Evolutionary conservation across 305 asterid genomes (phyloP).

Genomic region (Fraxinus sp.): DNA sequence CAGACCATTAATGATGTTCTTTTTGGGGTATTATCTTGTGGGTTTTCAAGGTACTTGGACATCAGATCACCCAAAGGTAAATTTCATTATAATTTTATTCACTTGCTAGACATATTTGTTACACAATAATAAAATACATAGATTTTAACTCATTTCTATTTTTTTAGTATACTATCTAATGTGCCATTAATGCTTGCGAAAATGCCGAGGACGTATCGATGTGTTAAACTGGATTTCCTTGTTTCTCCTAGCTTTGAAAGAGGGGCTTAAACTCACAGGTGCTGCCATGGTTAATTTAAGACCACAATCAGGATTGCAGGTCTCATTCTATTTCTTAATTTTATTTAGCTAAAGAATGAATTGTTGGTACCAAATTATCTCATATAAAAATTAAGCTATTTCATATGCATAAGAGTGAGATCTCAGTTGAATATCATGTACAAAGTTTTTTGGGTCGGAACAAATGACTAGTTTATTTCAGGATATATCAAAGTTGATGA

Average conservation of each 20-base stretch:
- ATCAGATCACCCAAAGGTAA: conserved; percentile 43
- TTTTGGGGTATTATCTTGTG: conserved; percentile 50
- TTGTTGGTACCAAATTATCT: not conserved
- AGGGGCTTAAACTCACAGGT: conserved; percentile 71
- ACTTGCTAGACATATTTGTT: not conserved
- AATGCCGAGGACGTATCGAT: not conserved
- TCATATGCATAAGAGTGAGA: not conserved
- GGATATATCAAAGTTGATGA: conserved; percentile 54
- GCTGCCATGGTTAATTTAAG: conserved; percentile 75
- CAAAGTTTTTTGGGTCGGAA: not conserved
- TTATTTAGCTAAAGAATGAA: not conserved
- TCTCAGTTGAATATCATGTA: not conserved
- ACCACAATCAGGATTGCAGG: conserved; percentile 64
- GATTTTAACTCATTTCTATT: not conserved
- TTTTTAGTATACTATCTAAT: not conserved
- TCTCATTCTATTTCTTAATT: not conserved
- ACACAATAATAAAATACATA: not conserved
- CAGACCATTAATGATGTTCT: conserved; percentile 70
- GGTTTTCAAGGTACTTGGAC: conserved; percentile 51
- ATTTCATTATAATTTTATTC: not conserved
- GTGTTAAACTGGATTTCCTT: not conserved
- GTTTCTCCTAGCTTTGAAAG: conserved; percentile 35
- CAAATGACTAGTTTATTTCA: conserved; percentile 15
- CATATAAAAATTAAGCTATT: not conserved
- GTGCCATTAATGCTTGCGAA: not conserved